These are phyloP conservation scores for Trametes villosa DNA, from an alignment of 768 basidiomycete species.

Conservation along the genomic window DNA sequence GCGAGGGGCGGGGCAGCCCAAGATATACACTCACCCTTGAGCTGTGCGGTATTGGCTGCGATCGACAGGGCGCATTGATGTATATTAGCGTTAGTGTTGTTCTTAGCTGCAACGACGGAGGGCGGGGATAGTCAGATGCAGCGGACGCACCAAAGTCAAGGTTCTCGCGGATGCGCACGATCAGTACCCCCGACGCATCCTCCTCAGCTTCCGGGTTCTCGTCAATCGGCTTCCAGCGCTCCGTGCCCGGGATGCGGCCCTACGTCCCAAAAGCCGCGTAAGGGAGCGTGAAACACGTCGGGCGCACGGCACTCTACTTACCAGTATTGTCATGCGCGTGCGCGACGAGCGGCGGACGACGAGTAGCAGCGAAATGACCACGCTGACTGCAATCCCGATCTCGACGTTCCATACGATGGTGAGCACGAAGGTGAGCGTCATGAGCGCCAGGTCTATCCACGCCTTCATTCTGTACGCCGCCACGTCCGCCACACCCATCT, in stretches of 20 bases:
- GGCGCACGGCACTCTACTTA: conserved; percentile 44
- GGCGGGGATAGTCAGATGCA: background rate
- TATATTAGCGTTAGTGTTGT: background rate
- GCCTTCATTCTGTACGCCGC: conserved; percentile 69
- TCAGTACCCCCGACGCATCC: conserved; percentile 78
- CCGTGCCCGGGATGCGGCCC: conserved; percentile 89
- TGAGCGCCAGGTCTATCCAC: conserved; percentile 88
- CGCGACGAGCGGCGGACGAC: conserved; percentile 90
- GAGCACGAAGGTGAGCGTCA: conserved; percentile 85
- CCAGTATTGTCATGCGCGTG: conserved; percentile 89
- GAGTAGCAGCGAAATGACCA: conserved; percentile 85
- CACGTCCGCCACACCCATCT: background rate
- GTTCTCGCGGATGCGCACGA: conserved; percentile 87
- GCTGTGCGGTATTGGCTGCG: conserved; percentile 89
- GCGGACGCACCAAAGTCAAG: conserved; percentile 79
- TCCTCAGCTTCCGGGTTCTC: conserved; percentile 87
- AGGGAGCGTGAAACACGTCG: background rate
- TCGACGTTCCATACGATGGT: conserved; percentile 92
- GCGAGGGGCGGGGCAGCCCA: background rate
- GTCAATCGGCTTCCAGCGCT: conserved; percentile 87
- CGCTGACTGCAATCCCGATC: conserved; percentile 87
- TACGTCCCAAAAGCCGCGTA: conserved; percentile 32
- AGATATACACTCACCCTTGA: conserved; percentile 65
- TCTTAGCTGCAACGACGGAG: no score
- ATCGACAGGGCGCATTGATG: background rate